These are phyloP conservation scores for Colletotrichum lini DNA, from an alignment of 2,329 filamentous ascomycete genomes.

Conservation along the genomic window DNA sequence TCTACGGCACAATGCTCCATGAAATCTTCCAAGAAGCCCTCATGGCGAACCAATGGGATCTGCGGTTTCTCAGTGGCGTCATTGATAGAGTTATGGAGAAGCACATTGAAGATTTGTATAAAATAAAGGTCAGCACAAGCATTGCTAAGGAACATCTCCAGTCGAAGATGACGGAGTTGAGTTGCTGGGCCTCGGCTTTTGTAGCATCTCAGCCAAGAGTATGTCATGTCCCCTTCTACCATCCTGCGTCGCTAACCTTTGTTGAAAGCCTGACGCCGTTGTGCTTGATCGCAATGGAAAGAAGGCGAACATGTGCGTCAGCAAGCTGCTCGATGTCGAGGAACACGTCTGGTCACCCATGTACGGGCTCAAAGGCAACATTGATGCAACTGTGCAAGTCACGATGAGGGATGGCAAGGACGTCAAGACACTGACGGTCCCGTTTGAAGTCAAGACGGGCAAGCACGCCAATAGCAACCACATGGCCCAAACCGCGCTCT, in stretches of 20 bases:
- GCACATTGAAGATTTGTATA: constrained; percentile 91
- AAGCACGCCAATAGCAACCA: constrained; percentile 86
- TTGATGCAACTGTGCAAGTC: constrained; percentile 95
- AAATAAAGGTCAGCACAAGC: constrained; percentile 81
- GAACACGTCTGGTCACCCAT: constrained; percentile 99
- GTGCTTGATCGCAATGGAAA: constrained; percentile 40
- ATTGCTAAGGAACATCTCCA: constrained; percentile 85
- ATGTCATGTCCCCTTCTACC: constrained; percentile 47
- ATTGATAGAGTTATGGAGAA: constrained; percentile 80
- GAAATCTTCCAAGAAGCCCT: constrained; percentile 95
- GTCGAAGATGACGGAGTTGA: constrained; percentile 86
- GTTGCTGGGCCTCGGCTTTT: constrained; percentile 87
- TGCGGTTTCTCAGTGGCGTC: constrained; percentile 73
- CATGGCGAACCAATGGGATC: constrained; percentile 85
- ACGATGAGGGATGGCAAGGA: constrained; percentile 80
- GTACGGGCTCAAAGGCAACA: constrained; percentile 97
- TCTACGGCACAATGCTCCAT: constrained; percentile 95
- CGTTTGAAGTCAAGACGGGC: constrained; percentile 96
- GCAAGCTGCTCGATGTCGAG: constrained; percentile 94
- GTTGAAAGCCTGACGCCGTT: constrained; percentile 40
- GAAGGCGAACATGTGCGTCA: constrained; percentile 87
- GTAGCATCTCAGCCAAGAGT: constrained; percentile 80
- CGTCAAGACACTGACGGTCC: constrained; percentile 82
- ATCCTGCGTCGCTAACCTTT: constrained; percentile 47
- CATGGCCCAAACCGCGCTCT: constrained; percentile 93